Base-by-base conservation (phyloP, 495 filamentous ascomycete genomes). In the Tetracladium marchalianum region DNA sequence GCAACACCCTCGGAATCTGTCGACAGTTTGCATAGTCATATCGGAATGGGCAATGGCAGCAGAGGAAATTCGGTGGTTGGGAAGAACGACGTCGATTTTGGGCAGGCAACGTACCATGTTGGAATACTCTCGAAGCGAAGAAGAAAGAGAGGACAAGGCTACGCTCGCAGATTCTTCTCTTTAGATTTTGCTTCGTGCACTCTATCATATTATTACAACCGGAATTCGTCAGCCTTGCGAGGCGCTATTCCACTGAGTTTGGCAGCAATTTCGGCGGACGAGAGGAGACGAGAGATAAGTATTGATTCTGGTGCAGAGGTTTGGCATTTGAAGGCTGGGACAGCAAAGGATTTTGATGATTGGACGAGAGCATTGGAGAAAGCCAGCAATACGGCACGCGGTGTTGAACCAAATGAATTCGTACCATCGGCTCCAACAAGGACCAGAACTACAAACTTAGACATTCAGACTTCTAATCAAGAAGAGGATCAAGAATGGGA, bases 291-390 rank as follows among this genome's bases (percentile, higher is more conserved):
- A 41, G 89, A 97, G 66, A 95, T 98, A 22, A 94, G 86, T 11
- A 88, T 98, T 41, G 92, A 98, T 57, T 97, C 93, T 0, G 92
- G 92, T 0, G 89, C 90, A 5, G 92, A 98, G 62, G 76, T 98
- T 9, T 98, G 92, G 92, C 92, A 96, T 68, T 70, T 98, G n/a
- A 81, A 81, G 50, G 88, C 90, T 17, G 73, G 71, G 19, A 90
- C 84, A 51, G 73, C 78, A 7, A 81, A 79, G 46, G 93, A 97
- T 38, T 98, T 95, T 63, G 71, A 68, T 16, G 81, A 82, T 1
- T 98, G 92, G 92, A 86, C 81, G 35, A 70, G 74, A 37, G 92
- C 90, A 2, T 62, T 98, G 24, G 89, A 97, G 61, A 78, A 72
- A 50, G 90, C 90, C 6, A 87, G 74, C 47, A 67, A 71, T 32